A percentile compares a stretch with the other conserved stretches of the same genome.
These are phyloP conservation scores for Adiantum capillusveneris DNA, from an alignment of 75 land plant genomes.

Conservation along the genomic window DNA sequence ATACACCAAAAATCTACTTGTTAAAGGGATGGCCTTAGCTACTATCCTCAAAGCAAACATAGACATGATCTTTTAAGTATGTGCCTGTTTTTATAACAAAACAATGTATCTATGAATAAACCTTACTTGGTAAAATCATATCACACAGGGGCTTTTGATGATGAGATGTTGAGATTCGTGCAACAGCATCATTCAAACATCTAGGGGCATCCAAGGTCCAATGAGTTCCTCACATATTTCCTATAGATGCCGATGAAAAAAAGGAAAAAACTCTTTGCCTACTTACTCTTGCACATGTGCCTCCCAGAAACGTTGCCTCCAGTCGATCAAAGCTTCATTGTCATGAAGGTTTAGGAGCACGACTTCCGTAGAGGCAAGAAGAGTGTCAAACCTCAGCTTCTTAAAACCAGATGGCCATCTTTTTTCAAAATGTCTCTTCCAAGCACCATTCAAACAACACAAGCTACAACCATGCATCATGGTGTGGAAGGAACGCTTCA, in stretches of 20 bases:
- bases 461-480: not conserved
- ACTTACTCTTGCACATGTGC: not conserved
- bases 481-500: not conserved
- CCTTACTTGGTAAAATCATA: not conserved
- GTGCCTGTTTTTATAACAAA: too few species aligned
- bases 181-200: not conserved
- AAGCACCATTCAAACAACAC: not conserved
- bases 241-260: too few species aligned
- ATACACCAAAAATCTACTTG: too few species aligned
- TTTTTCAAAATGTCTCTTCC: not conserved
- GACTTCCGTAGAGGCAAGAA: not conserved
- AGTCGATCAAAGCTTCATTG: not conserved
- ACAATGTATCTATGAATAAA: too few species aligned
- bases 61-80: too few species aligned
- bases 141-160: not conserved
- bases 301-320: slow-evolving; percentile 2
- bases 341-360: not conserved
- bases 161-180: not conserved
- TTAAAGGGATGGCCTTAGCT: too few species aligned
- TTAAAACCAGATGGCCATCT: not conserved
- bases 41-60: too few species aligned
- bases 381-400: not conserved
- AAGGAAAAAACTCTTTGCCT: too few species aligned
- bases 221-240: too few species aligned
- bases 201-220: too few species aligned